phyloP scores from a whole-genome alignment of 192 early-diverging fungal species.

The Endogone sp. region DNA sequence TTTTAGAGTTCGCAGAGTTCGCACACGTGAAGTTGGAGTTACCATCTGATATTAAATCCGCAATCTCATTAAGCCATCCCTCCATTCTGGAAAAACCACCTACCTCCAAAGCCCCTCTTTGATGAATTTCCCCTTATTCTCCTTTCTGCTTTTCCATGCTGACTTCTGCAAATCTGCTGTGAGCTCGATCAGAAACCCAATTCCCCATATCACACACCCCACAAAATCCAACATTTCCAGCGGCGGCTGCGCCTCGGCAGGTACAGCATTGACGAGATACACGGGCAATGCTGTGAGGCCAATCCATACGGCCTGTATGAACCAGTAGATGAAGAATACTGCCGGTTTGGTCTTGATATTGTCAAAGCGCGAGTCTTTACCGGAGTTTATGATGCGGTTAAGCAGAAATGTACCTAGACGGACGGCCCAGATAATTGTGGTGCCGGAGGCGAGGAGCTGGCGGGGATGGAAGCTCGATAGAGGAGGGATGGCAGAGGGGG shows the following conservation, averaged over 20 bases:
- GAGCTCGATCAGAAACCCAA: constrained; percentile 22
- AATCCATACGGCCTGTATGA: constrained; percentile 31
- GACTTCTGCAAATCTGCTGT: constrained; percentile 30
- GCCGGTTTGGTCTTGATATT: constrained; percentile 18
- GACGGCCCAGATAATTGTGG: constrained; percentile 22
- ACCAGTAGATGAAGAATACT: constrained; percentile 25
- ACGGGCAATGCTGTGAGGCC: constrained; percentile 30
- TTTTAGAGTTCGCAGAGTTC: neutral
- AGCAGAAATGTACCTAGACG: constrained; percentile 28
- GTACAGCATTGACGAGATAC: constrained; percentile 14
- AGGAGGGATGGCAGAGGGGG: neutral
- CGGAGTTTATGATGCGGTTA: constrained; percentile 17
- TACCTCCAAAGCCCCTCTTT: constrained; percentile 24
- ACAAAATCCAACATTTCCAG: constrained; percentile 21
- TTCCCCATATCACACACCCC: constrained; percentile 19
- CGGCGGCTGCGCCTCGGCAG: constrained; percentile 22
- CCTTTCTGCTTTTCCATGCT: constrained; percentile 21
- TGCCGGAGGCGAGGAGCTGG: constrained; percentile 24
- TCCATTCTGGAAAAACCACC: neutral
- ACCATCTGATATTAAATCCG: neutral
- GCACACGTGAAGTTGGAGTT: neutral
- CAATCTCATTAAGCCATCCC: neutral
- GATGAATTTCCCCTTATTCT: constrained; percentile 34
- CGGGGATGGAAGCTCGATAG: constrained; percentile 15
- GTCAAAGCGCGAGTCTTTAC: constrained; percentile 30